These are phyloP conservation scores for Flaveria bidentis DNA, from an alignment of 129 eudicot species.

Conservation along the genomic window DNA sequence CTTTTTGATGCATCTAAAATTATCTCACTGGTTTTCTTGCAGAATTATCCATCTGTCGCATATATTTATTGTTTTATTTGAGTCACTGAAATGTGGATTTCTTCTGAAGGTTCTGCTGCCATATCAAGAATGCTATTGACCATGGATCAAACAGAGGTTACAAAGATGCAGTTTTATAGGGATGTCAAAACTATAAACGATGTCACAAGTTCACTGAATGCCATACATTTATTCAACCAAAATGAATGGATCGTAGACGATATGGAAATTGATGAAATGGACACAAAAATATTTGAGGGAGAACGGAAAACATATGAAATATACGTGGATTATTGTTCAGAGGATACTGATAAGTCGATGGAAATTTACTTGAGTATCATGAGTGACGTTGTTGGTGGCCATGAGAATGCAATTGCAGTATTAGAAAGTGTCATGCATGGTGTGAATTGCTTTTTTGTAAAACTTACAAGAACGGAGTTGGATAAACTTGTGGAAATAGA, in stretches of 20 bases:
- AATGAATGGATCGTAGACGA: constrained; percentile 14
- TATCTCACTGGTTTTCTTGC: neutral
- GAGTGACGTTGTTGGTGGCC: constrained; percentile 41
- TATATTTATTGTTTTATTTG: neutral
- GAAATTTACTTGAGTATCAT: constrained; percentile 33
- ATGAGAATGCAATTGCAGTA: constrained; percentile 29
- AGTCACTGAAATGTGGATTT: neutral
- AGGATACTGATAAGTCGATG: constrained; percentile 17
- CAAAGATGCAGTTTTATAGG: neutral
- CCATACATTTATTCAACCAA: constrained; percentile 24
- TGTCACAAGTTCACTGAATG: constrained; percentile 23
- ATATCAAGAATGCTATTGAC: neutral
- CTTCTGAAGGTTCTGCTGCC: neutral
- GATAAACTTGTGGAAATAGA: constrained; percentile 38
- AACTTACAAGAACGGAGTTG: constrained; percentile 30
- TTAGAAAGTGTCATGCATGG: constrained; percentile 15
- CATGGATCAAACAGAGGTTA: constrained; percentile 11
- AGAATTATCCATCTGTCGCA: neutral
- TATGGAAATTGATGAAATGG: constrained; percentile 35
- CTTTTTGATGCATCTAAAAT: constrained; percentile 5
- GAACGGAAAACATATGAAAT: constrained; percentile 31
- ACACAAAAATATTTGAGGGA: constrained; percentile 22
- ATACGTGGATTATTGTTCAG: constrained; percentile 25
- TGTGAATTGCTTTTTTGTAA: constrained; percentile 29
- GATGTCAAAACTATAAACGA: constrained; percentile 17